Base-by-base conservation (phyloP, 208 protist species). In the Wallacemonas rigidus region DNA sequence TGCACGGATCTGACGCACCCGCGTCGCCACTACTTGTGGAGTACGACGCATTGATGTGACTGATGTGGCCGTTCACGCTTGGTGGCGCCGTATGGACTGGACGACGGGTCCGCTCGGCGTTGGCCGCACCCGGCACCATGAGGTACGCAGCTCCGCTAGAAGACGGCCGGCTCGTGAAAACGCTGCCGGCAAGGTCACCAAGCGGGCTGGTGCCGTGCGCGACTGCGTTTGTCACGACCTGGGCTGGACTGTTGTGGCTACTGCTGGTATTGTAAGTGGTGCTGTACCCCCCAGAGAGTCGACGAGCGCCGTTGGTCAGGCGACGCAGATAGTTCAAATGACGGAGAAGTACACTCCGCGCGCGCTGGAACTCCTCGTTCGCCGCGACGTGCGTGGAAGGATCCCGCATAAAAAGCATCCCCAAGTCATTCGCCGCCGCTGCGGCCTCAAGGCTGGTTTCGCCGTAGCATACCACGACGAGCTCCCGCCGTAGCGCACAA, bases 401-500 rank as follows among this genome's bases (percentile, higher is more conserved):
- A 35, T 68, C 77, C 60, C 76, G 79, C 71, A 82, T 64, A 35
- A 80, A 69, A 15, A 83, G 56, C 45, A 82, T 67, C 1, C 72
- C 79, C 1, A 81, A 39, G 57, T 83, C 83, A 39, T 79, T 80
- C 8, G 72, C 75, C 64, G 80, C 79, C 43, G 82, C 75, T n/a
- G 77, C 76, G 17, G 80, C 83, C 70, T 88, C 79, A 2, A 80
- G 43, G 62, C 76, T 83, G 40, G 60, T 48, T 50, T 83, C 76
- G 44, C 83, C 83, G 71, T 81, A 76, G 43, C 67, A 74, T 44
- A 81, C 63, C 36, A 79, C 79, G 8, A 81, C 70, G 0, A 81
- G 62, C 55, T 88, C 80, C 1, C 76, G 79, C 8, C 83, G 79
- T 50, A 85, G 69, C 11, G 78, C 76, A 55, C 77, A 83, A 57